Conservation (phyloP, 2,329 filamentous ascomycete genomes). For the Aspergillus sp. region DNA sequence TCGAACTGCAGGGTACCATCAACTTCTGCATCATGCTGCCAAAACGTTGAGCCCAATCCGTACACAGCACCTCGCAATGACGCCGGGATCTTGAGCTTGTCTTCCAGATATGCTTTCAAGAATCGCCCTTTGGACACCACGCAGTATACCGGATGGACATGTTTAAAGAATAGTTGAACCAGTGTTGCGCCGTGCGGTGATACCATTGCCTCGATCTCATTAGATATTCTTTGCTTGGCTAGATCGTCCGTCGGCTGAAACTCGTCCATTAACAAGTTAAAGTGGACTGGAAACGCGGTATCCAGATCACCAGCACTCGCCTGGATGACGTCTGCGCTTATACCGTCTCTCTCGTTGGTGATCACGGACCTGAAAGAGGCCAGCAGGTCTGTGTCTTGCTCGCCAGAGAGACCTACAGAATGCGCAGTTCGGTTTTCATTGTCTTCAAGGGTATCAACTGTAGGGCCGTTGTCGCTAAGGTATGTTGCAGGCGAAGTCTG, state of each 20-base stretch:
- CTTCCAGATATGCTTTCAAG: constrained; percentile 38
- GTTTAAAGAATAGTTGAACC: constrained; percentile 48
- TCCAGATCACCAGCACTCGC: constrained; percentile 35
- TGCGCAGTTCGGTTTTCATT: constrained; percentile 45
- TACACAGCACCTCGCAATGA: constrained; percentile 50
- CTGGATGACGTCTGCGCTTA: constrained; percentile 49
- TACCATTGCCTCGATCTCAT: constrained; percentile 46
- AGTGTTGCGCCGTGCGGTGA: constrained; percentile 43
- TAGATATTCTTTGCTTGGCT: constrained; percentile 40
- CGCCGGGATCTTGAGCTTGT: constrained; percentile 44
- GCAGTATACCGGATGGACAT: constrained; percentile 48
- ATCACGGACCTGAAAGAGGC: constrained; percentile 51
- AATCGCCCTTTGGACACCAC: constrained; percentile 49
- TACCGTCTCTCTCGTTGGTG: constrained; percentile 40
- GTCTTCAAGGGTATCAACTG: constrained; percentile 42
- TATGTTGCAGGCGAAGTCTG: neutral
- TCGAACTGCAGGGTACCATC: constrained; percentile 36
- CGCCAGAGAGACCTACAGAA: constrained; percentile 46
- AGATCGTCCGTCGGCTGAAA: constrained; percentile 47
- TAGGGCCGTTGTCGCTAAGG: neutral
- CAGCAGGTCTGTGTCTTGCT: constrained; percentile 51
- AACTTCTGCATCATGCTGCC: constrained; percentile 34
- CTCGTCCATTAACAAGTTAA: constrained; percentile 46
- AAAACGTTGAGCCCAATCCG: constrained; percentile 46
- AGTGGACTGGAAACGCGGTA: constrained; percentile 45